Evolutionary conservation across 129 eudicot genomes (phyloP).

Genomic region (Kitagawia praeruptora): DNA sequence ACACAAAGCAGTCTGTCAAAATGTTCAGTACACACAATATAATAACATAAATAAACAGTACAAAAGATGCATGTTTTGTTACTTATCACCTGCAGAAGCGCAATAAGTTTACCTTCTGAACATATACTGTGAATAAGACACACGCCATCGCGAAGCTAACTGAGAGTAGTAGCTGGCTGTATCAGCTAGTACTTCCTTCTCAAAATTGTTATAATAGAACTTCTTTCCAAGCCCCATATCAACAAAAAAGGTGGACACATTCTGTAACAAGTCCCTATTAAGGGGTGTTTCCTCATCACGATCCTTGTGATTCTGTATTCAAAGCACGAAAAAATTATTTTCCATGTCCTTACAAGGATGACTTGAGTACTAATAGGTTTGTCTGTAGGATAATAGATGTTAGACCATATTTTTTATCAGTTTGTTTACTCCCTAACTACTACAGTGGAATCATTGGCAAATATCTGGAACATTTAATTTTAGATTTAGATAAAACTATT

Average conservation of each 20-base stretch:
- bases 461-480: background rate
- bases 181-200: constrained; percentile 32
- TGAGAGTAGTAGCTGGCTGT: constrained; percentile 35
- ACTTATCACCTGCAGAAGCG: background rate
- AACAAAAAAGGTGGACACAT: constrained; percentile 29
- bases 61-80: background rate
- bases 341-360: background rate
- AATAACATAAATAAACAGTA: background rate
- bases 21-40: constrained; percentile 1
- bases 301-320: constrained; percentile 36
- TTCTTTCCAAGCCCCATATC: constrained; percentile 27
- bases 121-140: constrained; percentile 23
- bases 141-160: constrained; percentile 34
- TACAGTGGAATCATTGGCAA: background rate
- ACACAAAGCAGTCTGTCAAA: constrained; percentile 31
- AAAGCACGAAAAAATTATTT: background rate
- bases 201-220: constrained; percentile 32
- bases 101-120: constrained; percentile 30
- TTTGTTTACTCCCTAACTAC: background rate
- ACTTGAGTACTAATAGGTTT: background rate
- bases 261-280: constrained; percentile 35
- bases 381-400: background rate
- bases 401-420: background rate
- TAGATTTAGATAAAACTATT: background rate
- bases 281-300: constrained; percentile 28